A percentile compares a stretch with the other conserved stretches of the same genome.
Evolutionary conservation across 73 alveolate species (phyloP).

Genomic region (Tetrahymena elliotti): DNA sequence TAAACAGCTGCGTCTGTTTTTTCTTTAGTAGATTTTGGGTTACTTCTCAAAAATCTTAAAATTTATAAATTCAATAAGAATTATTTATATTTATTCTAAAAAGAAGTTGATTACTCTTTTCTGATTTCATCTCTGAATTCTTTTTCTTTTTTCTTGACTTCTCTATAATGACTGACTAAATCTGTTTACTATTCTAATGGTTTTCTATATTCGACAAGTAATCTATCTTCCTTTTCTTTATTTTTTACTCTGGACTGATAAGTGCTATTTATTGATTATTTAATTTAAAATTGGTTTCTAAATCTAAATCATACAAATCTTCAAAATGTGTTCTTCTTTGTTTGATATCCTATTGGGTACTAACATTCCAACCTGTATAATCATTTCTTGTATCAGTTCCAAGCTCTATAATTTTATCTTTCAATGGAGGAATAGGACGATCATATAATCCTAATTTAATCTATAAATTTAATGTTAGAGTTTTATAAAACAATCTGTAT

Average conservation of each 20-base stretch:
- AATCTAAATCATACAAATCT: background rate
- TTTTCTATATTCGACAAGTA: conserved; percentile 1
- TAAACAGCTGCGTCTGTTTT: conserved; percentile 40
- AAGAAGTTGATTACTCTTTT: background rate
- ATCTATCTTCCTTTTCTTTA: conserved; percentile 7
- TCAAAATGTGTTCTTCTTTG: conserved; percentile 3
- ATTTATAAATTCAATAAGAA: background rate
- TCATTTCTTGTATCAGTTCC: conserved; percentile 37
- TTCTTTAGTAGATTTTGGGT: conserved; percentile 27
- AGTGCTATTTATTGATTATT: background rate
- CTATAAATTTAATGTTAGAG: background rate
- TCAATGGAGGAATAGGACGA: conserved; percentile 39
- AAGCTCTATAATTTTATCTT: conserved; percentile 14
- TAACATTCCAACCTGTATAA: conserved; percentile 41
- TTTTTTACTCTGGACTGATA: background rate
- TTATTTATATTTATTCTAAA: background rate
- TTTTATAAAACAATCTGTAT: too few relatives aligned
- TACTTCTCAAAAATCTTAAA: background rate
- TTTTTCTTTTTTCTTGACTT: conserved; percentile 15
- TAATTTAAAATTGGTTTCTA: background rate
- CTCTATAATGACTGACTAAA: conserved; percentile 6
- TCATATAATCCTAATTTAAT: conserved; percentile 30
- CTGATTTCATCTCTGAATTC: conserved; percentile 24
- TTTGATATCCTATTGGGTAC: conserved; percentile 6
- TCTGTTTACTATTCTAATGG: conserved; percentile 18